Base-by-base conservation (phyloP, 2,329 filamentous ascomycete genomes). In the Fusarium nisikadoi region DNA sequence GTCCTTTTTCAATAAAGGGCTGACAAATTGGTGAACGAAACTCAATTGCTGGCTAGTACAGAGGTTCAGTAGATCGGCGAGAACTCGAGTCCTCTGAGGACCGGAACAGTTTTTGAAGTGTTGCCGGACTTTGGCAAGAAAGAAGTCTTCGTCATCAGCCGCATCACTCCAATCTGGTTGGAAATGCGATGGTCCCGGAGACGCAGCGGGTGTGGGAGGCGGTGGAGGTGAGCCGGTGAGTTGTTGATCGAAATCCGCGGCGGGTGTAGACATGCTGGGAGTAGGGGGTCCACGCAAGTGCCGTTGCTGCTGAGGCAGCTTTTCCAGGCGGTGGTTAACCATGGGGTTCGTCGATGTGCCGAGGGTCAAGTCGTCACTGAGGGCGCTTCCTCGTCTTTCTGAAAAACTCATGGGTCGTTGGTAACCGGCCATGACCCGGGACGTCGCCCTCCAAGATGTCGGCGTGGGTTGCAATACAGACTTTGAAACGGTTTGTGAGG, bases 11-110 rank as follows among this genome's bases (percentile, higher is more conserved):
- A 99, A 84, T 70, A 97, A 85, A 33, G 96, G 96, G 80, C 94
- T 95, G 75, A 99, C 95, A 82, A 97, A 97, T 80, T 97, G 94
- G 75, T 97, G 94, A 25, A 99, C 95, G 80, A 98, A 98, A 82
- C 94, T 97, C 74, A 99, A 86, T 81, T 97, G 93, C 78, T 97
- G 94, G 77, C 94, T 98, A 75, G 97, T 97, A 84, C 96, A 99
- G 75, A 97, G 89, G 78, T 97, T 97, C 72, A 99, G 85, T 63
- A 99, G 86, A 79, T 97, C 95, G 55, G 94, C 94, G 65, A 99
- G 85, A 76, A 97, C 89, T 42, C 93, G 89, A 76, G 94, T 93
- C 63, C 93, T 90, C 81, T 95, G 93, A 2, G 90, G 88, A 29
- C 91, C 89, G 64, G 91, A 92, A 81, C 94, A 91, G 60, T 91